Conservation (phyloP, 1,139 yeast genomes). For the Suhomyces bolitotheri region DNA sequence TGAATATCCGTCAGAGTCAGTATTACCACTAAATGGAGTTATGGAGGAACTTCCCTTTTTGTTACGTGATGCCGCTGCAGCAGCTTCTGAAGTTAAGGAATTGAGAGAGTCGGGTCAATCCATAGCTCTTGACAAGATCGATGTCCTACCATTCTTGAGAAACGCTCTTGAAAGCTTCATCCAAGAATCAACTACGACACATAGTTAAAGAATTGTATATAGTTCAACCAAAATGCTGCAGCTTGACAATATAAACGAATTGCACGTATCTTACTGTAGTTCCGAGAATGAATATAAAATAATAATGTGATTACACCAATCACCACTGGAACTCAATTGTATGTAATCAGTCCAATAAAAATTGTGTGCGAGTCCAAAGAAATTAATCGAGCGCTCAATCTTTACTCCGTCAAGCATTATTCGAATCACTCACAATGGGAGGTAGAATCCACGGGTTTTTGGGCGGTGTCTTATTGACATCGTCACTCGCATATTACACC, state of each 20-base stretch:
- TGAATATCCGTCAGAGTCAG: conserved; percentile 22
- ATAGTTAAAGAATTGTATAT: conserved; percentile 4
- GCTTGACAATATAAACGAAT: neutral
- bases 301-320: no score
- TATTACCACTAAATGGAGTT: conserved; percentile 39
- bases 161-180: conserved; percentile 31
- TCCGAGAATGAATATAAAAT: no score
- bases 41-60: conserved; percentile 49
- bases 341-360: no score
- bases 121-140: conserved; percentile 37
- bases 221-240: conserved; percentile 8
- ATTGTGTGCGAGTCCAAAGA: conserved; percentile 1
- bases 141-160: conserved; percentile 43
- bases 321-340: no score
- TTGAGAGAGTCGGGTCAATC: conserved; percentile 38
- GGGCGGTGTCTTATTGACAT: conserved; percentile 62
- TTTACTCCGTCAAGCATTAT: no score
- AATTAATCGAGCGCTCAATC: no score
- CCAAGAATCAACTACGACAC: conserved; percentile 11
- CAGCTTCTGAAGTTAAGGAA: conserved; percentile 52
- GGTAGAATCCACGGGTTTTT: conserved; percentile 22
- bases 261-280: conserved; percentile 1
- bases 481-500: conserved; percentile 65
- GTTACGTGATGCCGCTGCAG: conserved; percentile 48
- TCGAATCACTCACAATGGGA: no score